Base-by-base conservation (phyloP, 345 rosid genomes). In the Nasturtium officinale region DNA sequence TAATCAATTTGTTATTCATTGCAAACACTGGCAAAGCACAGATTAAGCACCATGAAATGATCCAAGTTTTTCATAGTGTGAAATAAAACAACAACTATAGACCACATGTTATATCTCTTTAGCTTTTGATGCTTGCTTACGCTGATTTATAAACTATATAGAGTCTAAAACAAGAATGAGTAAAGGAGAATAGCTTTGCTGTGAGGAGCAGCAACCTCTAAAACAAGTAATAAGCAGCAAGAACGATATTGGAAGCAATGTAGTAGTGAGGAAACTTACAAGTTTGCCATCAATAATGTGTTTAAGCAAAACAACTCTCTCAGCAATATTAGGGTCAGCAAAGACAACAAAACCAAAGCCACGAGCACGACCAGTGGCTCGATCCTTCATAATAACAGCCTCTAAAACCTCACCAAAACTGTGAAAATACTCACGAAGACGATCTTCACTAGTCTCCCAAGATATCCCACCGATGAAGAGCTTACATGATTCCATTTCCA, bases 401-500 rank as follows among this genome's bases (percentile, higher is more conserved):
- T 93, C 97, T 40, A 81, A 38, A 68, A 93, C 93, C 56, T 87
- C 92, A 43, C 97, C 98, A 74, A 87, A 93, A 33, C 77, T 74
- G 72, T 78, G 87, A 67, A 93, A 93, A 82, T 93, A 93, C 58
- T 89, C 87, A 40, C 90, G 87, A 8, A 93, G 88, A 72, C 92
- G 87, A 30, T 89, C 92, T 84, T 93, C 98, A 66, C 84, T 89
- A 4, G 97, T 90, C 77, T 91, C 97, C 97, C 98, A 90, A 6
- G 97, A 89, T 71, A 93, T 87, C 77, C 98, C 98, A 76, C 98
- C 98, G 33, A 93, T 76, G 78, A 93, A 93, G 18, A 93, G 87
- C 84, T 90, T 90, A 68, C 94, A 91, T 47, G 82, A 85, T 78
- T 93, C 98, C 92, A 87, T 85, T 75, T 87, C 89, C 89, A 86